Evolutionary conservation across 2,329 filamentous ascomycete genomes (phyloP).

Genomic region (Aspergillus sp.): DNA sequence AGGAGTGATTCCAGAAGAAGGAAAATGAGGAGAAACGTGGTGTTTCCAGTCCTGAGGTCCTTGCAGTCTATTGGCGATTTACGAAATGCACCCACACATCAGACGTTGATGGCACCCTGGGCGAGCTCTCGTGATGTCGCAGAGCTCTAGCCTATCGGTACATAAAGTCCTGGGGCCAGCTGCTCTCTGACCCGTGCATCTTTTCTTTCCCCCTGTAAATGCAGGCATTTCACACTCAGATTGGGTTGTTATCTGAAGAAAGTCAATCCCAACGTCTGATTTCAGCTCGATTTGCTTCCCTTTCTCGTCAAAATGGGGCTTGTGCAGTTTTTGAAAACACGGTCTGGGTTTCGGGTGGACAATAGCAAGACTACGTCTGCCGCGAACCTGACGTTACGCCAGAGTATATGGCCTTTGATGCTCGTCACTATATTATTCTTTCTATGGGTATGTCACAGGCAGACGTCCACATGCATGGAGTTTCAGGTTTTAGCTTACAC

Average conservation of each 20-base stretch:
- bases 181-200: neutral
- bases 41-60: neutral
- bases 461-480: too few relatives aligned
- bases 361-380: constrained; percentile 41
- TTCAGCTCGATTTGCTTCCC: neutral
- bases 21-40: neutral
- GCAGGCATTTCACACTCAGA: neutral
- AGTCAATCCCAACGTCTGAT: neutral
- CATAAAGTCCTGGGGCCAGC: constrained; percentile 1
- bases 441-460: constrained; percentile 45
- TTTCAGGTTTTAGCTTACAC: neutral
- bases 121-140: constrained; percentile 4
- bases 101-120: neutral
- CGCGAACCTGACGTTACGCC: constrained; percentile 43
- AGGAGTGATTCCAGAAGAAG: neutral
- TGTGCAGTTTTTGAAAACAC: constrained; percentile 28
- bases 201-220: neutral
- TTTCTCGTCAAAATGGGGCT: constrained; percentile 26
- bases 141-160: neutral
- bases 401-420: constrained; percentile 45
- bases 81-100: neutral
- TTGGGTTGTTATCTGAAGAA: neutral
- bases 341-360: constrained; percentile 34
- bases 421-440: constrained; percentile 53
- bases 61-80: neutral